Base-by-base conservation (phyloP, 169 alveolate genomes). In the Plasmodium knowlesi region DNA sequence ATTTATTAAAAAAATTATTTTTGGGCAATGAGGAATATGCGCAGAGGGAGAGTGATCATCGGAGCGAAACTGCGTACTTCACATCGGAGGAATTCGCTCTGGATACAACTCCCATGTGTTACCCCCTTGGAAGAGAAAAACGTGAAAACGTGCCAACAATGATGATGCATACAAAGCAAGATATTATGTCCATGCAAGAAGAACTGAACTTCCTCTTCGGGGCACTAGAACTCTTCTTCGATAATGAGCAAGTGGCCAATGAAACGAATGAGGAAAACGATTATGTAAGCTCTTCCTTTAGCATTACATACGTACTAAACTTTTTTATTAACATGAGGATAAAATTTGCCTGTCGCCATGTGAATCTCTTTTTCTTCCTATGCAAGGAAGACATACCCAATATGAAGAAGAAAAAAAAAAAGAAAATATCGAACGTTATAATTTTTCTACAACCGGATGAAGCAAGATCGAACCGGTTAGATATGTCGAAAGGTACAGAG, bases 171-270 rank as follows among this genome's bases (percentile, higher is more conserved):
- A 9, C 57, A 74, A 34, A 74, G 43, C 57, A 74, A 8, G 30
- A 16, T 57, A 30, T 14, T 10, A 16, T 74, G 14, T 1, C 71
- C 2, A 54, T 46, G 12, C 41, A 83, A 12, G 43, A 61, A n/a
- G 91, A 83, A 67, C 30, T 83, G 5, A 61, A 83, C 72, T 14
- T 61, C 8, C 67, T 83, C 67, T 83, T 61, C 30, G 81, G 91
- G 9, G 32, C 81, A 0, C 28, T 83, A 0, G 80, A 83, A 32
- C 6, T 83, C 1, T 83, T 83, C 67, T 83, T 34, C 46, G 81
- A 83, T 1, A 28, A 25, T 8, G 72, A 57, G 22, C 72, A 83
- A 43, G n/a, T n/a, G 46, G 5, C 30, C 43, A 6, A 30, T 83
- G 41, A 83, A 9, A 32, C 12, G 72, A 67, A 70, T 9, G 28